phyloP scores from a whole-genome alignment of 2,329 filamentous ascomycete genomes.

The Ceratocystis cubensis region DNA sequence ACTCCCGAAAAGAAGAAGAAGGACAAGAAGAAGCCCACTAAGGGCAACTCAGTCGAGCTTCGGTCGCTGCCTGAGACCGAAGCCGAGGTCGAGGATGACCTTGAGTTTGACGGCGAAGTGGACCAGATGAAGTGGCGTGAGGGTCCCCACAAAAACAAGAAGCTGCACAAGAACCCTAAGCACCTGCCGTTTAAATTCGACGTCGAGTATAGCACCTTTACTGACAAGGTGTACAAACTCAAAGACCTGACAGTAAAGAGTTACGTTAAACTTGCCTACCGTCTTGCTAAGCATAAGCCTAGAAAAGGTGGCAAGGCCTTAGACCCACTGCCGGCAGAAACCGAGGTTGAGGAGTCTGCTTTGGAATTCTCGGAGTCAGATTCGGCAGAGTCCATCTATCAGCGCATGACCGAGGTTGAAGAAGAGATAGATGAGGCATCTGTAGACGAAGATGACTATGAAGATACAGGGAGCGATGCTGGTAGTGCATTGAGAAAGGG shows the following conservation, averaged over 20 bases:
- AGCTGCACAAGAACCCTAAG: constrained; percentile 40
- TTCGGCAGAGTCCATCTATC: not conserved
- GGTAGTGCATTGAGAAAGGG: constrained; percentile 16
- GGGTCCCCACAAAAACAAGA: constrained; percentile 50
- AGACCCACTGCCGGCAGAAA: not conserved
- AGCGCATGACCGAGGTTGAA: constrained; percentile 21
- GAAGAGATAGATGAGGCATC: constrained; percentile 23
- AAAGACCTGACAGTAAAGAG: constrained; percentile 74
- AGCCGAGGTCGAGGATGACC: not conserved
- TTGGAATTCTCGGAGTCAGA: not conserved
- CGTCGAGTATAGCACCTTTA: constrained; percentile 74
- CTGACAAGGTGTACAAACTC: constrained; percentile 62
- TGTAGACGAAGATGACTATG: constrained; percentile 24
- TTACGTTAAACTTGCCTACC: constrained; percentile 64
- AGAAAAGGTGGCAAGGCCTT: constrained; percentile 3
- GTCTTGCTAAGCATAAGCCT: constrained; percentile 48
- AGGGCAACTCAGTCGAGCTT: constrained; percentile 12
- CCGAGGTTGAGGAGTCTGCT: not conserved
- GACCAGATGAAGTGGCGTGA: constrained; percentile 44
- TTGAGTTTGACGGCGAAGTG: constrained; percentile 23
- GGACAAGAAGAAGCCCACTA: constrained; percentile 24
- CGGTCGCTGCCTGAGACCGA: constrained; percentile 13
- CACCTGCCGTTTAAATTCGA: constrained; percentile 59
- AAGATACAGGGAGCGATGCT: constrained; percentile 17
- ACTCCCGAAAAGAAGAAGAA: constrained; percentile 25